Conservation (phyloP, 192 early-diverging fungal genomes). For the Podila horticola region DNA sequence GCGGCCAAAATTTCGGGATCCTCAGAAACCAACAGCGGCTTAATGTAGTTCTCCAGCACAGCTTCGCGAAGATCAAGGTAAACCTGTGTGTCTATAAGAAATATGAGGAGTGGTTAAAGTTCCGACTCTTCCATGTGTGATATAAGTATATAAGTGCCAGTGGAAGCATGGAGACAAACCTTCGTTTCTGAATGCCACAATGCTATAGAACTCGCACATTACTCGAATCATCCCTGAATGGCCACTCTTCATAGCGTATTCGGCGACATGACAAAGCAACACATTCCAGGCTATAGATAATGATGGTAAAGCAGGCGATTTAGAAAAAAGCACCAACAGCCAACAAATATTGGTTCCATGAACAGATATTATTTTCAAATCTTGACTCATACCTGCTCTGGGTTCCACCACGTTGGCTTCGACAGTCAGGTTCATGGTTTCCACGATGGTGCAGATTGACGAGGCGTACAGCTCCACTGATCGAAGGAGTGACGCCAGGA, state of each 20-base stretch:
- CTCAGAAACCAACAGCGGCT: constrained; percentile 44
- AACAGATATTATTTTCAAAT: too few species aligned
- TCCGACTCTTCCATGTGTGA: not conserved
- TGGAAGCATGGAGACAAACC: constrained; percentile 36
- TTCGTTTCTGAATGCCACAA: constrained; percentile 59
- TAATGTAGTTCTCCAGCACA: constrained; percentile 52
- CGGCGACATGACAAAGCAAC: constrained; percentile 54
- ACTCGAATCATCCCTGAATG: constrained; percentile 37
- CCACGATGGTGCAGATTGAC: constrained; percentile 57
- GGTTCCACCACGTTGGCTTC: constrained; percentile 56
- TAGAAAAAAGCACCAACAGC: not conserved
- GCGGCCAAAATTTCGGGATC: constrained; percentile 28
- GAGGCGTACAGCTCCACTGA: constrained; percentile 54
- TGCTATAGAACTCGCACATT: constrained; percentile 60
- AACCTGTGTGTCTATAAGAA: constrained; percentile 51
- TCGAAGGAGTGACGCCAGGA: constrained; percentile 58
- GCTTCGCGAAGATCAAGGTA: constrained; percentile 56
- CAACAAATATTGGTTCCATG: not conserved
- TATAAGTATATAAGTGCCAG: not conserved
- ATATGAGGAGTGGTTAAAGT: not conserved
- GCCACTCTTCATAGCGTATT: constrained; percentile 39
- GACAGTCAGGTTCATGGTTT: constrained; percentile 57
- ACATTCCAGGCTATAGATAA: constrained; percentile 57
- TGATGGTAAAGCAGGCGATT: not conserved
- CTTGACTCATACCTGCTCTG: constrained; percentile 40